A percentile compares a stretch with the other conserved stretches of the same genome.
Evolutionary conservation across 2,329 filamentous ascomycete species (phyloP).

Genomic region (Hymenoscyphus scutula): DNA sequence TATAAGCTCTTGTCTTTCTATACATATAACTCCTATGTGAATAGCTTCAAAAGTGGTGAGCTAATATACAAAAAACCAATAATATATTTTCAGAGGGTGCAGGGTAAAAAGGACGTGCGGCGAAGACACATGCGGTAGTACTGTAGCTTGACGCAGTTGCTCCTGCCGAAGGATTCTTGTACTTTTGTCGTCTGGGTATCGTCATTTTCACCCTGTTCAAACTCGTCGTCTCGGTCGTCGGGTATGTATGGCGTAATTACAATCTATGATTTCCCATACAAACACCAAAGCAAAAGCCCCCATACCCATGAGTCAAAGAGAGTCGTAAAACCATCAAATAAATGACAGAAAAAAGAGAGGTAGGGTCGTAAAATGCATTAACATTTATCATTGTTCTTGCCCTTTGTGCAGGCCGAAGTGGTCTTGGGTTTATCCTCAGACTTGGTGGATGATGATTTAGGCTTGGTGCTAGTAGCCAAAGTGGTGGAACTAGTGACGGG

Average conservation of each 20-base stretch:
- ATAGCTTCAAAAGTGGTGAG: no score
- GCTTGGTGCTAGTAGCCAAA: no score
- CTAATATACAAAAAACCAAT: no score
- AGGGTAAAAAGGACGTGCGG: no score
- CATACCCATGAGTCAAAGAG: not conserved
- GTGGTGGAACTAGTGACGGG: no score
- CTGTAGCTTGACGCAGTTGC: no score
- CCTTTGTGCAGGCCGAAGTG: not conserved
- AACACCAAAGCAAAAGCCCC: not conserved
- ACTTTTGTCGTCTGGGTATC: not conserved
- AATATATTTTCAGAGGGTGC: no score
- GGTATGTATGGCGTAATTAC: not conserved
- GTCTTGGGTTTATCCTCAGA: no score
- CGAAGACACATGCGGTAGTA: no score
- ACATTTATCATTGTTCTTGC: not conserved
- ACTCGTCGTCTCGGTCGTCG: not conserved
- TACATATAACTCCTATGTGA: no score
- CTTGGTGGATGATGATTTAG: no score
- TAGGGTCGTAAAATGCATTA: not conserved
- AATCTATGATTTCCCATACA: not conserved
- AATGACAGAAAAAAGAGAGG: not conserved
- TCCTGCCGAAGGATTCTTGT: not conserved
- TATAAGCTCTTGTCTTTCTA: no score
- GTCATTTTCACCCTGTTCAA: not conserved
- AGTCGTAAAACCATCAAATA: not conserved